phyloP scores from a whole-genome alignment of 768 basidiomycete genomes.

The Hysterangium stoloniferum region DNA sequence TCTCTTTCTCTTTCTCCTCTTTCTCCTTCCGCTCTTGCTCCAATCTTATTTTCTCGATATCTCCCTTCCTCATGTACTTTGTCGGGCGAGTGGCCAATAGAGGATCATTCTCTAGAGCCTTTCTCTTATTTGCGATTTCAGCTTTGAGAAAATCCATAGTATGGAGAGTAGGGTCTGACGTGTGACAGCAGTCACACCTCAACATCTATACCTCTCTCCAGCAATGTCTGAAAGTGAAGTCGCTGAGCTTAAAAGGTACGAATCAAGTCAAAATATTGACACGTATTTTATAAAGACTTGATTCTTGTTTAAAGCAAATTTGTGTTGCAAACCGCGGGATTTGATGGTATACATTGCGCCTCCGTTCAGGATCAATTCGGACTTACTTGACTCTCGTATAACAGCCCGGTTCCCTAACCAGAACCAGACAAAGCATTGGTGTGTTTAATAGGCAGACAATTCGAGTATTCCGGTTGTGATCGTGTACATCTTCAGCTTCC shows the following conservation, averaged over 20 bases:
- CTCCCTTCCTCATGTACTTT: slow-evolving; percentile 89
- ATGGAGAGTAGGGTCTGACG: neutral
- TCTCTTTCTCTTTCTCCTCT: slow-evolving; percentile 34
- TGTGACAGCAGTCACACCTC: slow-evolving; percentile 2
- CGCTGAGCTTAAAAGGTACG: slow-evolving; percentile 3
- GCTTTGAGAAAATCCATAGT: slow-evolving; percentile 87
- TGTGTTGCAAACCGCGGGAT: slow-evolving; percentile 89
- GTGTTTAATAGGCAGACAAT: slow-evolving; percentile 15
- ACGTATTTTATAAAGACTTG: neutral
- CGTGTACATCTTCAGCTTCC: slow-evolving; percentile 46
- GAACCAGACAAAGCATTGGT: slow-evolving; percentile 98
- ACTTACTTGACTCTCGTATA: slow-evolving; percentile 14
- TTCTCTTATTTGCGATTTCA: slow-evolving; percentile 84
- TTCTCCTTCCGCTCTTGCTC: slow-evolving; percentile 37
- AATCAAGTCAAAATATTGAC: neutral
- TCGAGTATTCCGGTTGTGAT: neutral
- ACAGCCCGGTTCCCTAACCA: slow-evolving; percentile 82
- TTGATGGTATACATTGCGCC: slow-evolving; percentile 57
- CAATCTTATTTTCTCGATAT: slow-evolving; percentile 67
- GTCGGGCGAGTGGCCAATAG: slow-evolving; percentile 37
- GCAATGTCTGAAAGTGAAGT: slow-evolving; percentile 54
- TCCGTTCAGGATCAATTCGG: neutral
- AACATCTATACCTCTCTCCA: slow-evolving; percentile 31
- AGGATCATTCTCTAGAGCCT: slow-evolving; percentile 50
- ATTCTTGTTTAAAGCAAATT: slow-evolving; percentile 52